These are phyloP conservation scores for Mycena capillaripes DNA, from an alignment of 768 basidiomycete genomes.

Conservation along the genomic window DNA sequence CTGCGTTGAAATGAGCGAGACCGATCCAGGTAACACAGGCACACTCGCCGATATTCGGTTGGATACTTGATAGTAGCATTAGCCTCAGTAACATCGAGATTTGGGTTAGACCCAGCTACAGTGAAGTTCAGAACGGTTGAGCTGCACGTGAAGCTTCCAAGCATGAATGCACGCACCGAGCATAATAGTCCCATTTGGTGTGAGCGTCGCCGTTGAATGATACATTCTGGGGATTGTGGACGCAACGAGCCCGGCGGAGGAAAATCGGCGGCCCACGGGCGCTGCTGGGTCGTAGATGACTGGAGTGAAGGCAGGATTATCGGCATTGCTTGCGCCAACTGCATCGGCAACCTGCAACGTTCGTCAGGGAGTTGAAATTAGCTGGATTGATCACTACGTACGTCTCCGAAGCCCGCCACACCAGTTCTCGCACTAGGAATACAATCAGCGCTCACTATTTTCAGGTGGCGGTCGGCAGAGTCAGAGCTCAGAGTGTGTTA, in stretches of 20 bases:
- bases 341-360: conserved; percentile 45
- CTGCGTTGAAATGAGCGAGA: conserved; percentile 34
- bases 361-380: neutral
- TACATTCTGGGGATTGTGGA: conserved; percentile 51
- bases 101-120: conserved; percentile 62
- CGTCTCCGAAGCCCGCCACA: conserved; percentile 55
- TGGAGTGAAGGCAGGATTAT: conserved; percentile 50
- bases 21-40: neutral
- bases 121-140: neutral
- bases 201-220: conserved; percentile 49
- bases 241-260: conserved; percentile 46
- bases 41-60: conserved; percentile 50
- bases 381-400: no score
- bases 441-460: neutral
- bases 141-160: no score
- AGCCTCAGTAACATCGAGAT: conserved; percentile 46
- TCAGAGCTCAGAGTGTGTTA: no score
- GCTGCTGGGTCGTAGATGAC: conserved; percentile 50
- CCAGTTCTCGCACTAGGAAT: conserved; percentile 49
- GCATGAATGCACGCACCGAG: conserved; percentile 33
- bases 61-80: conserved; percentile 38
- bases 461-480: neutral
- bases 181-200: conserved; percentile 49
- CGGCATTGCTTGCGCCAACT: conserved; percentile 54
- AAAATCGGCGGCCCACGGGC: conserved; percentile 46